Conservation (phyloP, 306 rosid genomes). For the Gynostemma pentaphyllum region DNA sequence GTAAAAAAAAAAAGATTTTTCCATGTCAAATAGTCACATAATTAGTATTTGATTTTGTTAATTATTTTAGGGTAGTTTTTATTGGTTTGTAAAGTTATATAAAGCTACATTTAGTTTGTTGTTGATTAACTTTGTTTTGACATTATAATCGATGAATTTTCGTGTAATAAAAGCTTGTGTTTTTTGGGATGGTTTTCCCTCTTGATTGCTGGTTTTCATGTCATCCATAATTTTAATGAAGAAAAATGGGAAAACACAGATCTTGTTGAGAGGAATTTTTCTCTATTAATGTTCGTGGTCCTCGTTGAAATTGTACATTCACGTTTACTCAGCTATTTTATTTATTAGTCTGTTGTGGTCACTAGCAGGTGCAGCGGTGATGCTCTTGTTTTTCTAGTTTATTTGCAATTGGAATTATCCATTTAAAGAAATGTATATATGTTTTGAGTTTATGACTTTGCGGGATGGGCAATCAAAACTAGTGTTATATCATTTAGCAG, state of each 20-base stretch:
- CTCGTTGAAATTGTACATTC: not conserved
- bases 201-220: no score
- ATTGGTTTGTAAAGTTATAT: no score
- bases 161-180: no score
- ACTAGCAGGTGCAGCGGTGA: not conserved
- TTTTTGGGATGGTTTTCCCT: no score
- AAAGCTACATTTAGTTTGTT: no score
- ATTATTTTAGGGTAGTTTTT: no score
- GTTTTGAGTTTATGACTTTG: not conserved
- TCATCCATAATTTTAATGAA: not conserved
- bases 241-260: not conserved
- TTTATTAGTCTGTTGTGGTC: not conserved
- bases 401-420: not conserved
- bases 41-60: no score
- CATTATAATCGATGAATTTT: no score
- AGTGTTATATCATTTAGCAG: not conserved
- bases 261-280: not conserved
- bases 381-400: not conserved
- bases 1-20: not conserved
- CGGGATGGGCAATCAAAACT: not conserved
- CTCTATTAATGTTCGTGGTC: not conserved
- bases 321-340: not conserved
- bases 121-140: no score
- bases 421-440: not conserved
- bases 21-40: not conserved